Conservation (phyloP, 805 yeast species). For the Kodamaea neixiangensis region DNA sequence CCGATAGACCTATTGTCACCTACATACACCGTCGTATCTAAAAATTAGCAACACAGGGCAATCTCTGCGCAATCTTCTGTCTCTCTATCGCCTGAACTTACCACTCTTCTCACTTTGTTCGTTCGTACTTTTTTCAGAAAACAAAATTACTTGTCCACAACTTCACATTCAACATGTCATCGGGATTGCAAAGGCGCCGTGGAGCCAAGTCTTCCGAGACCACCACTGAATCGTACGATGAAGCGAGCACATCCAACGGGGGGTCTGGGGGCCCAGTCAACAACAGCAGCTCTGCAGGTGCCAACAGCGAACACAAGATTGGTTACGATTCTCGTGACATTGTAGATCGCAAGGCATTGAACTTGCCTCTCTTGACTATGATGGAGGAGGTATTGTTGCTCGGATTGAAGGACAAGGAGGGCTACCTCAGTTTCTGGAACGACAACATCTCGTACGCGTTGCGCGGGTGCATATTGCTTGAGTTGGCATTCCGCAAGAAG, state of each 20-base stretch:
- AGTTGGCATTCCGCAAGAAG: constrained; percentile 87
- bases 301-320: constrained; percentile 54
- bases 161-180: constrained; percentile 22
- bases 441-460: constrained; percentile 95
- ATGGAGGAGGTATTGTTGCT: constrained; percentile 95
- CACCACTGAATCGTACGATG: constrained; percentile 26
- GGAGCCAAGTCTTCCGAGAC: constrained; percentile 44
- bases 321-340: constrained; percentile 81
- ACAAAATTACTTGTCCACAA: constrained; percentile 1
- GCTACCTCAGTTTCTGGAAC: constrained; percentile 96
- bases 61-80: too few relatives aligned
- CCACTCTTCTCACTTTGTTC: neutral
- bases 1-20: too few relatives aligned
- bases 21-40: too few relatives aligned
- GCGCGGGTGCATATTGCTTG: constrained; percentile 90
- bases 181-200: constrained; percentile 77
- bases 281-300: constrained; percentile 10
- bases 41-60: too few relatives aligned
- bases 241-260: constrained; percentile 14
- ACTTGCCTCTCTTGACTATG: constrained; percentile 75
- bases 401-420: constrained; percentile 95
- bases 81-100: too few relatives aligned
- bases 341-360: constrained; percentile 37
- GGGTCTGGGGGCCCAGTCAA: neutral
- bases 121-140: constrained; percentile 3